Conservation (phyloP, 176 grass and related monocot genomes). For the maize (Zea mays) region Zm-B73-REFERENCE-NAM-5.0 NC_050101.1:114595001-114595500, state of each 20-base stretch:
- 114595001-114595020: too few relatives aligned
- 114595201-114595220: background rate
- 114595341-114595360: background rate
- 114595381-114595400: background rate
- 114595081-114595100: too few relatives aligned
- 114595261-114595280: background rate
- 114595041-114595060: too few relatives aligned
- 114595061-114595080: too few relatives aligned
- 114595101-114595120: too few relatives aligned
- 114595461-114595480: background rate
- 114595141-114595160: too few relatives aligned
- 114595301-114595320: background rate
- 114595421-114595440: background rate
- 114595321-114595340: background rate
- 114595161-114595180: background rate
- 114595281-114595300: background rate
- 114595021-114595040: too few relatives aligned
- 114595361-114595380: background rate
- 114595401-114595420: background rate
- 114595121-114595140: too few relatives aligned
- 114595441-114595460: slow-evolving; percentile 7
- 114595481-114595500: slow-evolving; percentile 25
- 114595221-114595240: background rate
- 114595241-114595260: background rate
- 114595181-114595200: background rate